Base-by-base conservation (phyloP, 2,329 filamentous ascomycete genomes). In the Sarocladium kiliense region DNA sequence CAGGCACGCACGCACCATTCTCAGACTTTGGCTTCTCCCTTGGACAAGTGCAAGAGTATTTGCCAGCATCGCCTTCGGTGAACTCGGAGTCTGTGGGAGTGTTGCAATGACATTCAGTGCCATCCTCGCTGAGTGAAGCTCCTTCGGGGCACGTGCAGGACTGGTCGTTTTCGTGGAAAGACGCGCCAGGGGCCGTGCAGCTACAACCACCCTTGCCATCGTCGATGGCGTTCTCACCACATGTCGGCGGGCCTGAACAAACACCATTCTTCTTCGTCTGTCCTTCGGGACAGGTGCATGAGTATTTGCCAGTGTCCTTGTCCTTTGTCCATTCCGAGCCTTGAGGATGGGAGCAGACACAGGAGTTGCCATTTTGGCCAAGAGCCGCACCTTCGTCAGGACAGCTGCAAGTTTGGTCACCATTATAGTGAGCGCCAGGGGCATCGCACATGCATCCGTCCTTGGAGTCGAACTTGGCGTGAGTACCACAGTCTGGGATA, bases 381-480 rank as follows among this genome's bases (percentile, higher is more conserved):
- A 51, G 47, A 3, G n/a, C 19, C 14, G 47, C 47, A 37, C 47
- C 30, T 7, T 34, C 27, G 18, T 21, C 26, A 10, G 47, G 47
- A 23, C 47, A 51, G 47, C 47, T 51, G 47, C 47, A 51, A 36
- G 47, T 51, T 27, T 51, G 47, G 47, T 51, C 47, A 16, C 47
- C 47, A 19, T 18, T 12, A 19, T 51, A 51, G 7, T 51, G n/a
- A 3, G 47, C 47, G 16, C 47, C 47, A 36, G 47, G 47, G 25
- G 47, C 47, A 27, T 51, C 47, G 25, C 47, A 51, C 23, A 25
- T 12, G 30, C 47, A 51, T 5, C 7, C 30, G 7, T 12, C 18
- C n/a, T 12, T 14, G 12, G 3, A 5, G 36, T 51, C 47, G 18
- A 25, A 37, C 47, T 37, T 51, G 47, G 47, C 47, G 14, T 18